Evolutionary conservation across 2,329 filamentous ascomycete species (phyloP).

Genomic region (Fusarium sp.): DNA sequence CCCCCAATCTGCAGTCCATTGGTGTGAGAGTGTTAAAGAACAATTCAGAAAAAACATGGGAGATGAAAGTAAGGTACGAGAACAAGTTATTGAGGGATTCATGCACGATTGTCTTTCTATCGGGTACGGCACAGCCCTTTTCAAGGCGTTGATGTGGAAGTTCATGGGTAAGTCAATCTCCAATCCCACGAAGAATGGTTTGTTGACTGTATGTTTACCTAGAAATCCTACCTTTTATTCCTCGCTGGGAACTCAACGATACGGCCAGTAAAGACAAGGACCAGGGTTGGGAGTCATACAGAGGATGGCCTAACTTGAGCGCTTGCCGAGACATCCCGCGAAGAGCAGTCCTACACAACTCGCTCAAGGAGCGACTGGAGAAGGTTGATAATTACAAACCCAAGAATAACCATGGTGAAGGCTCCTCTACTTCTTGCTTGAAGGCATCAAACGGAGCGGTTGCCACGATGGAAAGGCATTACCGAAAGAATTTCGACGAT

Average conservation of each 20-base stretch:
- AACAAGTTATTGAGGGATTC: conserved; percentile 32
- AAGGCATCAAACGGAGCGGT: background rate
- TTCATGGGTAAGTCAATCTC: conserved; percentile 56
- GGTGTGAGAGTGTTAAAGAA: conserved; percentile 49
- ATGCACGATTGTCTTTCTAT: conserved; percentile 58
- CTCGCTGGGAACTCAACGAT: conserved; percentile 56
- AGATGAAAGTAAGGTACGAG: conserved; percentile 42
- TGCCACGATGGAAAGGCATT: too few relatives aligned
- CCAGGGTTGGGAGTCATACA: conserved; percentile 25
- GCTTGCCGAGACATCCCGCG: conserved; percentile 57
- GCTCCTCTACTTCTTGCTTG: background rate
- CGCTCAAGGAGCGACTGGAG: conserved; percentile 53
- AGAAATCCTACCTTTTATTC: conserved; percentile 59
- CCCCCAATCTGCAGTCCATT: conserved; percentile 50
- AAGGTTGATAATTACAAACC: conserved; percentile 50
- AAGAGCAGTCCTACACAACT: conserved; percentile 57
- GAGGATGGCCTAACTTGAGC: conserved; percentile 54
- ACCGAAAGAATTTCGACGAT: too few relatives aligned
- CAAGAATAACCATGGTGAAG: conserved; percentile 52
- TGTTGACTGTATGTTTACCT: background rate
- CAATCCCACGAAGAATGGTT: background rate
- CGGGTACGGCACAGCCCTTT: conserved; percentile 55
- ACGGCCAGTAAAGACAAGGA: conserved; percentile 5
- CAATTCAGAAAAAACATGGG: conserved; percentile 53
- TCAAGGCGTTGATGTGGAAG: conserved; percentile 59